Conservation (phyloP, 2,329 filamentous ascomycete genomes). For the Mycosphaerelloides madeirae region DNA sequence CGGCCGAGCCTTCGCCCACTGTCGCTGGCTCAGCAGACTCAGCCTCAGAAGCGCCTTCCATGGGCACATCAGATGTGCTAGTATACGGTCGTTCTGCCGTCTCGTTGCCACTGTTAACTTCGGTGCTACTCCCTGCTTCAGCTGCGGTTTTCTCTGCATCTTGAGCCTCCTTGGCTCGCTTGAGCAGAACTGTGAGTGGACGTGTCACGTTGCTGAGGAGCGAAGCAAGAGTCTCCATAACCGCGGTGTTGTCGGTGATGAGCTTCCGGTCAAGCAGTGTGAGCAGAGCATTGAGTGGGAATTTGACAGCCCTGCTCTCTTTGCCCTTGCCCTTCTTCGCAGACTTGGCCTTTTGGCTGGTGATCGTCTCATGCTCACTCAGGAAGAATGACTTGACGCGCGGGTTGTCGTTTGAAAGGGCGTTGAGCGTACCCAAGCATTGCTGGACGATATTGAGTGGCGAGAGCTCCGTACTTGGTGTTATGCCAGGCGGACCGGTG, state of each 20-base stretch:
- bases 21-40: constrained; percentile 8
- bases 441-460: constrained; percentile 95
- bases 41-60: constrained; percentile 19
- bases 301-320: constrained; percentile 78
- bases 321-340: constrained; percentile 75
- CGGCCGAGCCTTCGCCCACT: constrained; percentile 21
- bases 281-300: constrained; percentile 85
- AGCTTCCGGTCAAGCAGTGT: constrained; percentile 85
- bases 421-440: constrained; percentile 78
- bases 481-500: constrained; percentile 48
- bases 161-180: constrained; percentile 70
- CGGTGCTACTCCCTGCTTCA: constrained; percentile 22
- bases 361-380: constrained; percentile 80
- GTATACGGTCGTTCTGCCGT: constrained; percentile 25
- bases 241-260: constrained; percentile 93
- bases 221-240: constrained; percentile 89
- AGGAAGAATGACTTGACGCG: constrained; percentile 90
- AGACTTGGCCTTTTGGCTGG: constrained; percentile 62
- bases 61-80: constrained; percentile 20
- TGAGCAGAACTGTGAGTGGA: constrained; percentile 75
- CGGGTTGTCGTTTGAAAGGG: constrained; percentile 76
- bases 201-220: constrained; percentile 83
- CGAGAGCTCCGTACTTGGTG: constrained; percentile 72
- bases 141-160: constrained; percentile 40
- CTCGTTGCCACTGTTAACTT: constrained; percentile 31